These are phyloP conservation scores for Pyrenopolyporus hunteri DNA, from an alignment of 495 filamentous ascomycete species.

Conservation along the genomic window DNA sequence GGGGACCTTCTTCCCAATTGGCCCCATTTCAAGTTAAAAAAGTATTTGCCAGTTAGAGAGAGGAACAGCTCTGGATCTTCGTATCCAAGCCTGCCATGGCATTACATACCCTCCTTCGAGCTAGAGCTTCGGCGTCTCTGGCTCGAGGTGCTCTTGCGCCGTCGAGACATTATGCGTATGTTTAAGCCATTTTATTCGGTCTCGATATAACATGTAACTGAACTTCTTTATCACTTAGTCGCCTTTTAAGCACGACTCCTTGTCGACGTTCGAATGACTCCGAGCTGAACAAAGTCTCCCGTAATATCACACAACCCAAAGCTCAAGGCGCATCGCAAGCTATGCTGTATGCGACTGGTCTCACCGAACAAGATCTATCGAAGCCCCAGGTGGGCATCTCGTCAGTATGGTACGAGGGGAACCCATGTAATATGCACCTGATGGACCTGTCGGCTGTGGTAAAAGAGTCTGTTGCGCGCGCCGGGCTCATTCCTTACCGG, in stretches of 20 bases:
- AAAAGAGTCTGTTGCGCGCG: conserved; percentile 80
- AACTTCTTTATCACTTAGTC: conserved; percentile 40
- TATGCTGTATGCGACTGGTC: conserved; percentile 95
- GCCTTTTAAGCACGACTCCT: conserved; percentile 47
- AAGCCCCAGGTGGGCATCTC: conserved; percentile 98
- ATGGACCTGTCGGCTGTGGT: conserved; percentile 84
- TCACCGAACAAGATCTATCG: conserved; percentile 81
- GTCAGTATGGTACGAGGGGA: conserved; percentile 87
- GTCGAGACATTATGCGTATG: conserved; percentile 49
- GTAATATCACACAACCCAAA: conserved; percentile 88
- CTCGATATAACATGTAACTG: conserved; percentile 1
- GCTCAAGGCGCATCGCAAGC: conserved; percentile 98
- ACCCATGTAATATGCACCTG: conserved; percentile 99
- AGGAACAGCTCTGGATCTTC: conserved; percentile 7
- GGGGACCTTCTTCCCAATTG: conserved; percentile 18
- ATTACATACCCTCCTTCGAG: conserved; percentile 46
- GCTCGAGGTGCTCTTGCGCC: conserved; percentile 42
- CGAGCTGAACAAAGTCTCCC: conserved; percentile 80
- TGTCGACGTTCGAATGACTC: conserved; percentile 52
- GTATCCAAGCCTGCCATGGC: conserved; percentile 41
- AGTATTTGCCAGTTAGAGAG: conserved; percentile 1
- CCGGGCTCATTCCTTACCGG: conserved; percentile 81
- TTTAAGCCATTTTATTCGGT: background rate
- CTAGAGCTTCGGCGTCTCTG: conserved; percentile 50
- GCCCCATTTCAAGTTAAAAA: conserved; percentile 9